Base-by-base conservation (phyloP, 2,329 filamentous ascomycete genomes). In the Scedosporium boydii region DNA sequence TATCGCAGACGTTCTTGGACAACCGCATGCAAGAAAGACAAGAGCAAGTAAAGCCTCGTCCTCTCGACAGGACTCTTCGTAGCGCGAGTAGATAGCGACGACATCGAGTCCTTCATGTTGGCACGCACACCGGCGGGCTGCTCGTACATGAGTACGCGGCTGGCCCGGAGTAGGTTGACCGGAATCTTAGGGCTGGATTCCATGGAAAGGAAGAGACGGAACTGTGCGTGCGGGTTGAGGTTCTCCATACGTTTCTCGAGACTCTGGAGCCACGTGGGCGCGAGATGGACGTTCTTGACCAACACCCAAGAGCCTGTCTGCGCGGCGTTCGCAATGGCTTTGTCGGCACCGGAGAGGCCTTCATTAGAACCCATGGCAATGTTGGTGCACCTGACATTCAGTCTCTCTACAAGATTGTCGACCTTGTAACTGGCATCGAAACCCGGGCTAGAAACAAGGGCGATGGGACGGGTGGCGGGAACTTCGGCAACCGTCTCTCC, bases 391-490 rank as follows among this genome's bases (percentile, higher is more conserved):
- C 85, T 87, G 60, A 91, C 87, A 64, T 86, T 85, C 73, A 86
- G 87, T 67, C 91, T 85, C 75, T 96, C 91, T 34, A 98, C 96
- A 61, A 99, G 82, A 65, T 88, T 91, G 74, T 99, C 95, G 64
- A 99, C 95, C 80, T 99, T 99, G 86, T 98, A 99, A 73, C 91
- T 96, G 61, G 96, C 96, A 75, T 99, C 95, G 73, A 99, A 99
- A 44, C 95, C 95, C 64, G 93, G 92, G 70, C 89, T 97, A 5
- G 95, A 99, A 69, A 93, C 93, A 42, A 99, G 83, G 3, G 95
- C 89, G 67, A 99, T 90, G 9, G 95, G 95, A 2, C 91, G 87
- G 38, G 87, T 90, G 34, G 93, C 87, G 5, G 87, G 88, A 60
- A 96, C 91, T 74, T 96, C 88, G 60, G 87, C 84, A 63, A 96